Evolutionary conservation across 495 filamentous ascomycete species (phyloP).

Genomic region (Friedmanniomyces simplex): DNA sequence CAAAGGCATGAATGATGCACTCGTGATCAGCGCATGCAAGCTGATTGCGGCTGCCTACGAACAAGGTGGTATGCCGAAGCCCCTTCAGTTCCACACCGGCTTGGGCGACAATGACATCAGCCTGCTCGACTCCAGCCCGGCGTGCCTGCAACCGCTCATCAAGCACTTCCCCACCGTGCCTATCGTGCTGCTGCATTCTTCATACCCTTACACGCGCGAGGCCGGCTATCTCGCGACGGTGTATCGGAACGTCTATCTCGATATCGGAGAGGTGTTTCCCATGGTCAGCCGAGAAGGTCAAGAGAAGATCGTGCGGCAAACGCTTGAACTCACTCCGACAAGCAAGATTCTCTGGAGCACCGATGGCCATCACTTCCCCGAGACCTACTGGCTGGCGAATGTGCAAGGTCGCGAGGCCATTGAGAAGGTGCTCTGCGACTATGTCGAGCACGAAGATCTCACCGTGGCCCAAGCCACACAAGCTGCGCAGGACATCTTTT

Average conservation of each 20-base stretch:
- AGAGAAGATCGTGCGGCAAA: slow-evolving; percentile 59
- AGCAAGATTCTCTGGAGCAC: slow-evolving; percentile 78
- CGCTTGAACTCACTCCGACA: slow-evolving; percentile 64
- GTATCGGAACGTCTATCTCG: slow-evolving; percentile 75
- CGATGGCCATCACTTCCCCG: slow-evolving; percentile 74
- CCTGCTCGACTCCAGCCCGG: slow-evolving; percentile 59
- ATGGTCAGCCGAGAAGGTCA: slow-evolving; percentile 72
- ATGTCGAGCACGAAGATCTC: slow-evolving; percentile 49
- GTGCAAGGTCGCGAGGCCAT: slow-evolving; percentile 68
- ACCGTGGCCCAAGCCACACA: slow-evolving; percentile 47
- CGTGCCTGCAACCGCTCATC: slow-evolving; percentile 67
- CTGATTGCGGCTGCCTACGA: slow-evolving; percentile 33
- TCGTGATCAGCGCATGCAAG: slow-evolving; percentile 43
- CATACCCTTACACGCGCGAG: slow-evolving; percentile 77
- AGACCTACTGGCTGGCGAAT: slow-evolving; percentile 71
- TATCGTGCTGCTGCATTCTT: slow-evolving; percentile 72
- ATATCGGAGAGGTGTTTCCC: slow-evolving; percentile 80
- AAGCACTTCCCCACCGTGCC: slow-evolving; percentile 54
- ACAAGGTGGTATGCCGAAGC: slow-evolving; percentile 40
- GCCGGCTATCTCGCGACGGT: slow-evolving; percentile 71
- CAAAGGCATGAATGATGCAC: slow-evolving; percentile 51
- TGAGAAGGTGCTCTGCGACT: slow-evolving; percentile 55
- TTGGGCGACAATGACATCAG: slow-evolving; percentile 76
- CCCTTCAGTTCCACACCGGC: slow-evolving; percentile 80
- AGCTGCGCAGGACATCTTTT: slow-evolving; percentile 51